These are phyloP conservation scores for Colletotrichum sp. DNA, from an alignment of 2,329 filamentous ascomycete species.

Conservation along the genomic window DNA sequence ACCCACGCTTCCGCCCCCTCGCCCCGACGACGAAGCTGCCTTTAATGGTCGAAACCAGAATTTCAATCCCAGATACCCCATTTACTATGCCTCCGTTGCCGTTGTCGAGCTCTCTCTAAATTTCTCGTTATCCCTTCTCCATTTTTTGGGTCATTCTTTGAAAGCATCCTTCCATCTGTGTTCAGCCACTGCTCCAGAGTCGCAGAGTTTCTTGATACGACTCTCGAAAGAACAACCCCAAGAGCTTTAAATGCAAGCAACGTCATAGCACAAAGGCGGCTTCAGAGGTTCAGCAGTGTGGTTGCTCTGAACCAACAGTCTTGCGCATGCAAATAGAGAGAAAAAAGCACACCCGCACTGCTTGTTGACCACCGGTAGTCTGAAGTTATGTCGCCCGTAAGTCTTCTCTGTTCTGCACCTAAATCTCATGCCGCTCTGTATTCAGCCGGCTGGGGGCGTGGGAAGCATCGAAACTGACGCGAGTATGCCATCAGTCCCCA, in stretches of 20 bases:
- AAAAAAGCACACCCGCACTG: neutral
- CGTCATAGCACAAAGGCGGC: slow-evolving; percentile 7
- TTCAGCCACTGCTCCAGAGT: neutral
- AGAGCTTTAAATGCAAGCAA: slow-evolving; percentile 17
- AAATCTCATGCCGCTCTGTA: neutral
- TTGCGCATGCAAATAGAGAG: neutral
- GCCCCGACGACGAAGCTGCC: neutral
- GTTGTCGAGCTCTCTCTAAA: neutral
- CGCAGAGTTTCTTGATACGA: neutral
- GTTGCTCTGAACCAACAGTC: neutral
- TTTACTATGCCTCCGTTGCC: slow-evolving; percentile 11
- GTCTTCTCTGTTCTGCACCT: neutral
- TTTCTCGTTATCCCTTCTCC: neutral
- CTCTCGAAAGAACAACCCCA: neutral
- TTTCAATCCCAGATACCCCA: neutral
- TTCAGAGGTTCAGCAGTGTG: slow-evolving; percentile 20
- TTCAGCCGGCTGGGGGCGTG: neutral
- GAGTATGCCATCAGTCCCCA: neutral
- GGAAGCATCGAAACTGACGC: neutral
- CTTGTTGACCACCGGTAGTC: slow-evolving; percentile 11
- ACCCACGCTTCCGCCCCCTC: neutral
- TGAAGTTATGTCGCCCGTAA: slow-evolving; percentile 20
- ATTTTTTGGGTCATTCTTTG: slow-evolving; percentile 8
- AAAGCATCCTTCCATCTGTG: neutral
- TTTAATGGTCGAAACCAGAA: neutral